phyloP scores from a whole-genome alignment of 1,139 yeast genomes.

The Kazachstania sp. region DNA sequence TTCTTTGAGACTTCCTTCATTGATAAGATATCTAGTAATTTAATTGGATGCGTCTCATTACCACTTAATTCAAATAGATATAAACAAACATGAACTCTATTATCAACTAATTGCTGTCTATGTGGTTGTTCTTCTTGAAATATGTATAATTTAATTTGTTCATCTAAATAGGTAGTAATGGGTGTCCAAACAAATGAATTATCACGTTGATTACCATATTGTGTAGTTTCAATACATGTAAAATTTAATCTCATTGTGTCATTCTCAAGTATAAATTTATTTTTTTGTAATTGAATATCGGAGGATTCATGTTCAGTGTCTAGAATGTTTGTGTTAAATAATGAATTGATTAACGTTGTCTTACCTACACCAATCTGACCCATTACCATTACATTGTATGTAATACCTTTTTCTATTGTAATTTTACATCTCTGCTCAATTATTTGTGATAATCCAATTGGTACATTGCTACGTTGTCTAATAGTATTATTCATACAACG shows the following conservation, averaged over 20 bases:
- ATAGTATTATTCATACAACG: neutral
- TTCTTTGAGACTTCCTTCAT: conserved; percentile 59
- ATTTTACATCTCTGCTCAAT: conserved; percentile 27
- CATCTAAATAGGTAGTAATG: conserved; percentile 48
- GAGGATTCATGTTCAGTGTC: conserved; percentile 20
- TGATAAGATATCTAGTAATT: conserved; percentile 50
- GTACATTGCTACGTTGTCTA: neutral
- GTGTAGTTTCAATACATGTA: conserved; percentile 62
- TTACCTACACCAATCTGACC: conserved; percentile 51
- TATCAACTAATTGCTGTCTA: conserved; percentile 42
- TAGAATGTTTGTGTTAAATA: conserved; percentile 35
- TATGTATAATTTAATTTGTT: conserved; percentile 49
- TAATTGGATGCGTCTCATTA: conserved; percentile 34
- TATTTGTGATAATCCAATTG: conserved; percentile 22
- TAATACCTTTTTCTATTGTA: conserved; percentile 40
- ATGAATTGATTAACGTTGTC: conserved; percentile 51
- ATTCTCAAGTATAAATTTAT: conserved; percentile 38
- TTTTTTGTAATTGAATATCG: conserved; percentile 20
- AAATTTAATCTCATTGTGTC: conserved; percentile 43
- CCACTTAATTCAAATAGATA: conserved; percentile 54
- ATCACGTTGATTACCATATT: conserved; percentile 67
- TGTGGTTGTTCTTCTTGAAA: conserved; percentile 68
- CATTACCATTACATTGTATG: conserved; percentile 49
- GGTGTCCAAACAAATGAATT: conserved; percentile 54
- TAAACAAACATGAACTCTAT: conserved; percentile 67